Evolutionary conservation across 2,329 filamentous ascomycete species (phyloP).

Genomic region (Botrytis porri): DNA sequence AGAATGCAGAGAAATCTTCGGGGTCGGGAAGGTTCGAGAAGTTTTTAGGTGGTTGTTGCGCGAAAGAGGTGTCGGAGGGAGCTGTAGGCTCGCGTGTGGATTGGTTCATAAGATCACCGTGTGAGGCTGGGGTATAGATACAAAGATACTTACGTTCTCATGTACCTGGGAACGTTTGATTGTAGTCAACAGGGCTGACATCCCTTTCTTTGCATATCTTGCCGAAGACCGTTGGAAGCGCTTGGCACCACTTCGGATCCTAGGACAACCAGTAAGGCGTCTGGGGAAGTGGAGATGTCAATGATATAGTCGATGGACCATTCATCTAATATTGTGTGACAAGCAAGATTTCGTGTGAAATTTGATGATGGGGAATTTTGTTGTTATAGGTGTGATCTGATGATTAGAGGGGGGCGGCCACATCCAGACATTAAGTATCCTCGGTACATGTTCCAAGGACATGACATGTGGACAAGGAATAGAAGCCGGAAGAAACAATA

Average conservation of each 20-base stretch:
- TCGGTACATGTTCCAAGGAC: slow-evolving; percentile 34
- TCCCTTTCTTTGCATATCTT: slow-evolving; percentile 33
- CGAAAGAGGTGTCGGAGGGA: slow-evolving; percentile 23
- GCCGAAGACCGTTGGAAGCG: slow-evolving; percentile 23
- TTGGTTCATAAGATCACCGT: slow-evolving; percentile 29
- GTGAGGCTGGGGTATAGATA: slow-evolving; percentile 35
- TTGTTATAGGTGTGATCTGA: slow-evolving; percentile 31
- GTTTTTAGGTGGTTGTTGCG: slow-evolving; percentile 23
- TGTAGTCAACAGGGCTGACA: slow-evolving; percentile 33
- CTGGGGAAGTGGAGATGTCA: slow-evolving; percentile 20
- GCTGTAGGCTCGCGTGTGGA: slow-evolving; percentile 30
- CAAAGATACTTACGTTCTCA: slow-evolving; percentile 35
- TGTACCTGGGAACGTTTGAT: slow-evolving; percentile 30
- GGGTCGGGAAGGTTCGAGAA: slow-evolving; percentile 15
- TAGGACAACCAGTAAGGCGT: slow-evolving; percentile 16
- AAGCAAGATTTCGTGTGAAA: slow-evolving; percentile 9
- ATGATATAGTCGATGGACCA: slow-evolving; percentile 17
- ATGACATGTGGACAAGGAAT: slow-evolving; percentile 33
- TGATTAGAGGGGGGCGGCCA: slow-evolving; percentile 28
- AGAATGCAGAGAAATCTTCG: slow-evolving; percentile 14
- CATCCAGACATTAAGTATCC: slow-evolving; percentile 29
- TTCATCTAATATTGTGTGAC: slow-evolving; percentile 15
- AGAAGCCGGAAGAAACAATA: slow-evolving; percentile 24
- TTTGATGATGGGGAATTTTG: slow-evolving; percentile 14
- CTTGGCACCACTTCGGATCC: slow-evolving; percentile 18